These are phyloP conservation scores for Gelatoporia subvermispora DNA, from an alignment of 768 basidiomycete species.

Conservation along the genomic window DNA sequence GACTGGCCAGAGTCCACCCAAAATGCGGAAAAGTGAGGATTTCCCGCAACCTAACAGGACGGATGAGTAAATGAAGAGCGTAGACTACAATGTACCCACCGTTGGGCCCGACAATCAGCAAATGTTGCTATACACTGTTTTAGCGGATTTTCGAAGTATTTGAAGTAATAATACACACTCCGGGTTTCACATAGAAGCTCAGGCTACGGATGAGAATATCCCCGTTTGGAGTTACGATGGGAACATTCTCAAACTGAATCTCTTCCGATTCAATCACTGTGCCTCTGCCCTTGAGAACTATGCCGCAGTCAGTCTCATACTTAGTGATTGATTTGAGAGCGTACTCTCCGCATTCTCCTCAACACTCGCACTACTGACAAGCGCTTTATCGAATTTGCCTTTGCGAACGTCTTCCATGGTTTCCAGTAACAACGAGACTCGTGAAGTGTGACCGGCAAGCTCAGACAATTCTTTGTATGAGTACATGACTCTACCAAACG, in stretches of 20 bases:
- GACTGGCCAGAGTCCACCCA: slow-evolving; percentile 95
- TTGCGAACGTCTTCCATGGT: slow-evolving; percentile 83
- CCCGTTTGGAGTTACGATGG: slow-evolving; percentile 94
- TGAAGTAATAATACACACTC: slow-evolving; percentile 44
- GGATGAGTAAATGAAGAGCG: background rate
- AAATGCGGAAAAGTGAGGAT: slow-evolving; percentile 89
- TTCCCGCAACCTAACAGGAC: slow-evolving; percentile 69
- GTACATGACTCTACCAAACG: slow-evolving; percentile 94
- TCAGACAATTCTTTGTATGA: slow-evolving; percentile 96
- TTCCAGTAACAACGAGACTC: slow-evolving; percentile 83
- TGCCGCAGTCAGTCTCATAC: background rate
- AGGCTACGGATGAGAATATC: slow-evolving; percentile 82
- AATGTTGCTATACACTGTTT: slow-evolving; percentile 58
- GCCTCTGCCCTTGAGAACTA: slow-evolving; percentile 79
- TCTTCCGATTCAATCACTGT: slow-evolving; percentile 79
- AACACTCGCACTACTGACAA: slow-evolving; percentile 68
- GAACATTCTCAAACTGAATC: slow-evolving; percentile 89
- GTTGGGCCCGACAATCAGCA: slow-evolving; percentile 92
- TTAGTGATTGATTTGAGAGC: slow-evolving; percentile 17
- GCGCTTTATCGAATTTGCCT: slow-evolving; percentile 84
- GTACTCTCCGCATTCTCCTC: slow-evolving; percentile 75
- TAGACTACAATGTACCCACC: slow-evolving; percentile 37
- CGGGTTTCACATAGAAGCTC: slow-evolving; percentile 85
- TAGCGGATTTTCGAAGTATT: background rate
- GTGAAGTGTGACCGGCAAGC: slow-evolving; percentile 90